Evolutionary conservation across 148 eudicot species (phyloP).

Genomic region (Fagopyrum tataricum): DNA sequence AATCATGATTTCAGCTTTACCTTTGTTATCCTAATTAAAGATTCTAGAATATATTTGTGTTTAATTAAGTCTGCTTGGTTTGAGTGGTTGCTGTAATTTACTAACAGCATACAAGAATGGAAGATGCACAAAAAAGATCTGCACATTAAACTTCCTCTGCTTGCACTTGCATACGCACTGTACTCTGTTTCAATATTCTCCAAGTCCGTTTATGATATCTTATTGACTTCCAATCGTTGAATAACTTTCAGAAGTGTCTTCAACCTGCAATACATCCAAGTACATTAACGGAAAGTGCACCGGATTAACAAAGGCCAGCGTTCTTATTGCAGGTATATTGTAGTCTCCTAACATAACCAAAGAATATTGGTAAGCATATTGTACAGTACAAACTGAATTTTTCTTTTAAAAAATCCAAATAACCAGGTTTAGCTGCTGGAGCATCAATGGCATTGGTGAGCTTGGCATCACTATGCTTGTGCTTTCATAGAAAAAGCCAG

Average conservation of each 20-base stretch:
- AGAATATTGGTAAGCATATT: background rate
- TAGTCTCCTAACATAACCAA: constrained; percentile 2
- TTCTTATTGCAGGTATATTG: constrained; percentile 5
- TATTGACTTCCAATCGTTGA: background rate
- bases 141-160: background rate
- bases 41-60: background rate
- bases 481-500: constrained; percentile 16
- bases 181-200: background rate
- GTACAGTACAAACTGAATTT: background rate
- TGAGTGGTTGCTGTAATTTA: background rate
- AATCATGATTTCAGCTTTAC: background rate
- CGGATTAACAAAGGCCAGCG: background rate
- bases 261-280: constrained; percentile 9
- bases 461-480: constrained; percentile 30
- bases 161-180: background rate
- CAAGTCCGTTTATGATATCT: background rate
- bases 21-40: background rate
- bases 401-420: background rate
- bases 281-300: background rate
- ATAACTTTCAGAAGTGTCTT: background rate
- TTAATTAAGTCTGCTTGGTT: background rate
- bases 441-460: constrained; percentile 32
- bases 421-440: constrained; percentile 40
- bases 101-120: background rate
- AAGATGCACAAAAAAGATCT: constrained; percentile 1